phyloP scores from a whole-genome alignment of 768 basidiomycete species.

The Grammothele lineata region DNA sequence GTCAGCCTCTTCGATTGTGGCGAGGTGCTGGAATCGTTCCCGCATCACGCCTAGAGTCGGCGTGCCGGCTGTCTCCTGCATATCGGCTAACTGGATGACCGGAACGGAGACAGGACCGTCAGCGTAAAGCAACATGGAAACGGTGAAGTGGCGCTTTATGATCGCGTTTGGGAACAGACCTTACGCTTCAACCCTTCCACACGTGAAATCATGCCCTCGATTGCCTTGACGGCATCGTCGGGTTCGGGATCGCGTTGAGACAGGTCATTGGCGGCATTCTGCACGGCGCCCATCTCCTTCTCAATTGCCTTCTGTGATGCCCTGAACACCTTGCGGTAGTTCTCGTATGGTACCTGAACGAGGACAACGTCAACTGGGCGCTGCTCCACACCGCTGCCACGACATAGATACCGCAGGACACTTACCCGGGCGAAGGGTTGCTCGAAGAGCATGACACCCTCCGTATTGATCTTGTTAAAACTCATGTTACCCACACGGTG shows the following conservation, averaged over 20 bases:
- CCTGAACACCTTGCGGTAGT: conserved; percentile 84
- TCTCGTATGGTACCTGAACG: conserved; percentile 91
- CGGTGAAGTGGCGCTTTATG: no score
- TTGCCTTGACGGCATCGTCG: conserved; percentile 46
- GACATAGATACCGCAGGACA: not conserved
- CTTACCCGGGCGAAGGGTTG: conserved; percentile 76
- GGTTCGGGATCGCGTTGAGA: conserved; percentile 32
- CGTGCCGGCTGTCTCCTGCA: conserved; percentile 40
- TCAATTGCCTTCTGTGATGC: conserved; percentile 79
- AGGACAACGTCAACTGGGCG: conserved; percentile 8
- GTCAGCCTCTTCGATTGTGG: conserved; percentile 53
- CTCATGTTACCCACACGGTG: conserved; percentile 16
- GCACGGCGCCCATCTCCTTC: conserved; percentile 64
- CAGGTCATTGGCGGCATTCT: conserved; percentile 57
- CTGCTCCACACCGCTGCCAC: not conserved
- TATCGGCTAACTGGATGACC: conserved; percentile 33
- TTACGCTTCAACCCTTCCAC: conserved; percentile 85
- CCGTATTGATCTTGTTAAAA: conserved; percentile 55
- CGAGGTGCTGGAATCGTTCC: conserved; percentile 71
- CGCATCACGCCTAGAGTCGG: conserved; percentile 72
- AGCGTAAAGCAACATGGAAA: no score
- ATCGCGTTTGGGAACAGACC: conserved; percentile 38
- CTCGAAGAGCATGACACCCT: conserved; percentile 77
- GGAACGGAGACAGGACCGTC: no score
- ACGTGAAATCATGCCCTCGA: conserved; percentile 74